Base-by-base conservation (phyloP, 768 basidiomycete genomes). In the Pulveroboletus frians region DNA sequence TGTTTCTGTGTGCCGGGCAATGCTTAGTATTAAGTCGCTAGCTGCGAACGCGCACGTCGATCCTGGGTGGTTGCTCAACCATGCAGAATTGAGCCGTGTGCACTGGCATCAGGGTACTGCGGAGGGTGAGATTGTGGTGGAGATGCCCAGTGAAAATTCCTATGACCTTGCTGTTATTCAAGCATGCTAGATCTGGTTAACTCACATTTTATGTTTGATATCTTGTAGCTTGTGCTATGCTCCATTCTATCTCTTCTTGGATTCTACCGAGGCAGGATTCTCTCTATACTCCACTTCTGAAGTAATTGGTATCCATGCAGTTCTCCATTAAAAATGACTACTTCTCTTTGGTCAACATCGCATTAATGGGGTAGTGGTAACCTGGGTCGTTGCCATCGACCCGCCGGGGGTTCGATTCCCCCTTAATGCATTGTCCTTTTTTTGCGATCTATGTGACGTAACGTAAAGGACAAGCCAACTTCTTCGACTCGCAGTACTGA, bases 341-440 rank as follows among this genome's bases (percentile, higher is more conserved):
- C 4, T 26, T 26, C 23, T 4, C 23, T 6, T 26, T 26, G 1
- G 5, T 4, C 14, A 29, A 23, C 15, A 9, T 32, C 21, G 73
- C 76, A 78, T 77, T 73, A 77, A 76, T 79, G 76, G 77, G 75
- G 76, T 78, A 78, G 76, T 77, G 76, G 75, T 79, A 77, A 78
- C 76, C 77, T 78, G 76, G 77, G 76, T 78, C 74, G 76, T 78
- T 78, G 77, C 76, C 76, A 79, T 80, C 83, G 84, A 84, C 81
- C 84, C 84, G 84, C 84, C 84, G 83, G 81, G 83, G 82, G 83
- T 85, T 85, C 82, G 80, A 85, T 85, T 84, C 83, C 82, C 59
- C 8, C 59, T 61, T 60, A 57, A 61, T 60, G 59, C 58, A 60
- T 9, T 21, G 18, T 17, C 21, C 23, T 26, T 35, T 26, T 40